Percentiles rank a stretch among this genome's conserved stretches.
Conservation (phyloP, 1,139 yeast genomes). For the Yamadazyma epiphylla region DNA sequence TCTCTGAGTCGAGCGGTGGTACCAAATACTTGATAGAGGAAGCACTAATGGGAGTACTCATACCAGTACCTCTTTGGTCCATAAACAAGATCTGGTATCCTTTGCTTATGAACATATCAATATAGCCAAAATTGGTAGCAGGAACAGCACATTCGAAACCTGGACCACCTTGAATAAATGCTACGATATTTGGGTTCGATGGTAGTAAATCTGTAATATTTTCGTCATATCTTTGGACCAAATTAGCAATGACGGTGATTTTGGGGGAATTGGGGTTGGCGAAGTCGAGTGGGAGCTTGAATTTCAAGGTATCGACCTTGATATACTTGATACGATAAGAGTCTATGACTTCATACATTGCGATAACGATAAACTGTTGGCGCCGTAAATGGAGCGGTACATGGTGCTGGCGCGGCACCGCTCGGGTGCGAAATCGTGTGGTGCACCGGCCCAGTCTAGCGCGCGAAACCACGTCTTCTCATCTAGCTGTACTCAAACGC, state of each 20-base stretch:
- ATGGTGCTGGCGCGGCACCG: no score
- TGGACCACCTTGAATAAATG: conserved; percentile 59
- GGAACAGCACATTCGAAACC: conserved; percentile 48
- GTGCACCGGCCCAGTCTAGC: no score
- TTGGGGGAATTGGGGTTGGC: conserved; percentile 1
- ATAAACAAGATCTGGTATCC: conserved; percentile 47
- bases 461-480: no score
- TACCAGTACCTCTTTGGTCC: conserved; percentile 61
- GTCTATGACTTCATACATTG: conserved; percentile 20
- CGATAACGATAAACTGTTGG: no score
- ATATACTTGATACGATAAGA: conserved; percentile 23
- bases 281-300: conserved; percentile 23
- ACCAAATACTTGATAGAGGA: conserved; percentile 19
- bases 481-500: no score
- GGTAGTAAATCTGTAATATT: conserved; percentile 18
- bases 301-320: conserved; percentile 22
- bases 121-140: conserved; percentile 27
- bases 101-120: conserved; percentile 34
- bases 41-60: conserved; percentile 43
- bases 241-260: conserved; percentile 30
- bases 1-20: conserved; percentile 13
- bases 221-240: conserved; percentile 29
- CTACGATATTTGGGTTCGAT: conserved; percentile 26
- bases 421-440: no score
- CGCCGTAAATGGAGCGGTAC: no score